A percentile compares a stretch with the other conserved stretches of the same genome.
Conservation (phyloP, 352 stramenopile genomes). For the Phytopythium cucurbitacearum region DNA sequence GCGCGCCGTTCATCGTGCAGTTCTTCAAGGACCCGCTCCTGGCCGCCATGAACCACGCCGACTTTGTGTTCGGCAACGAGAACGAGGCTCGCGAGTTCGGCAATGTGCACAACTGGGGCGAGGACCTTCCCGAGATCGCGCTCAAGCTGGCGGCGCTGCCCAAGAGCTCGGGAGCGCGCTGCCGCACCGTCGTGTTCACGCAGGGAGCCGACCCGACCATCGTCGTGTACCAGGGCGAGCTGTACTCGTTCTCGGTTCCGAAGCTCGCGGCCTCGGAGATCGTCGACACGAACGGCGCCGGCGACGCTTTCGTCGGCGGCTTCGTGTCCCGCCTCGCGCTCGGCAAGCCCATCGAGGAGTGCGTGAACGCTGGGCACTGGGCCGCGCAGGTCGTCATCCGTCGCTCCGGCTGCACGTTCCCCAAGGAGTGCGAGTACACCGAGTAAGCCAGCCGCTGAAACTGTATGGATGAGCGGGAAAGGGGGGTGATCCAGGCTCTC, state of each 20-base stretch:
- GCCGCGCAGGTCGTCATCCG: constrained; percentile 97
- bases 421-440: constrained; percentile 89
- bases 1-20: constrained; percentile 97
- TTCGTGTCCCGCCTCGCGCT: constrained; percentile 94
- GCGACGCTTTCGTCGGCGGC: constrained; percentile 98
- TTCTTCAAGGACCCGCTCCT: constrained; percentile 97
- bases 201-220: constrained; percentile 95
- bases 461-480: neutral
- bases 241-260: constrained; percentile 91
- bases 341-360: constrained; percentile 85
- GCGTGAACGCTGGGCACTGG: constrained; percentile 96
- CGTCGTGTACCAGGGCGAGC: constrained; percentile 92
- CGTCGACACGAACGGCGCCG: constrained; percentile 99
- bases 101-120: constrained; percentile 87
- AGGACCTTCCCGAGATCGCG: constrained; percentile 88
- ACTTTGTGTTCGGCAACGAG: constrained; percentile 99
- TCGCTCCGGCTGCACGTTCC: constrained; percentile 95
- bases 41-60: constrained; percentile 91
- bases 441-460: constrained; percentile 37
- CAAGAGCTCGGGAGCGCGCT: constrained; percentile 90
- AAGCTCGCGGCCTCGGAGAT: constrained; percentile 87
- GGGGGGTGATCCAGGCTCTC: no score
- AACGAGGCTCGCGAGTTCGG: constrained; percentile 96
- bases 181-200: constrained; percentile 97
- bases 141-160: constrained; percentile 91